Percentiles rank a stretch among this genome's conserved stretches.
These are phyloP conservation scores for Penicillium sp. DNA, from an alignment of 2,329 filamentous ascomycete genomes.

Conservation along the genomic window DNA sequence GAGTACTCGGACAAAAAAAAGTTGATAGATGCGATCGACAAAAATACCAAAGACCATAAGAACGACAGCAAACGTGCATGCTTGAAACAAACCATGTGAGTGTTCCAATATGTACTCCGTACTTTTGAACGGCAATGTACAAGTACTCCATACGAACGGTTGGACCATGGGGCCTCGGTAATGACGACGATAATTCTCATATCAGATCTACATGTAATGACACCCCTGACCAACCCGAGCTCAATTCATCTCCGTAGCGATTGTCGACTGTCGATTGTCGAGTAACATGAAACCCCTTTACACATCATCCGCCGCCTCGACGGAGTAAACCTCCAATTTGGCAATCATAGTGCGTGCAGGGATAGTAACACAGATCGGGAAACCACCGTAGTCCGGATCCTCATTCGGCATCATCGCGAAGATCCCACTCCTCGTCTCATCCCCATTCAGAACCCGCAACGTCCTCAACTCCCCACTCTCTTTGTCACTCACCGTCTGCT, in stretches of 20 bases:
- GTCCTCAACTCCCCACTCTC: conserved; percentile 41
- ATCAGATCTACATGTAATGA: not conserved
- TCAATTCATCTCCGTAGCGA: too few species aligned
- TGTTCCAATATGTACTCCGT: too few species aligned
- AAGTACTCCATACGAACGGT: not conserved
- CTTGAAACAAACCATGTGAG: too few species aligned
- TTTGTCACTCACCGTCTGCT: conserved; percentile 38
- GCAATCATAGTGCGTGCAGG: conserved; percentile 52
- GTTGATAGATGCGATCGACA: too few species aligned
- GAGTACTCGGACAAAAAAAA: too few species aligned
- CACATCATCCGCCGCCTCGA: conserved; percentile 13
- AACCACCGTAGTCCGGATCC: conserved; percentile 58
- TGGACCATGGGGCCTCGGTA: not conserved
- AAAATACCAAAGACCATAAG: too few species aligned
- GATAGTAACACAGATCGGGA: conserved; percentile 57
- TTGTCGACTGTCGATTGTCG: too few species aligned
- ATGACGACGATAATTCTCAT: not conserved
- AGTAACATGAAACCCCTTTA: not conserved
- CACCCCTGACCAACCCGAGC: too few species aligned
- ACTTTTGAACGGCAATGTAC: not conserved
- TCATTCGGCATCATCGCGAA: conserved; percentile 59
- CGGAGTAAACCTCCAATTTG: conserved; percentile 15
- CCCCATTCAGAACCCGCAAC: conserved; percentile 43
- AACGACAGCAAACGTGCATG: too few species aligned
- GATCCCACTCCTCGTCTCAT: conserved; percentile 51